These are phyloP conservation scores for Colletotrichum tabaci DNA, from an alignment of 2,329 filamentous ascomycete species.

Conservation along the genomic window DNA sequence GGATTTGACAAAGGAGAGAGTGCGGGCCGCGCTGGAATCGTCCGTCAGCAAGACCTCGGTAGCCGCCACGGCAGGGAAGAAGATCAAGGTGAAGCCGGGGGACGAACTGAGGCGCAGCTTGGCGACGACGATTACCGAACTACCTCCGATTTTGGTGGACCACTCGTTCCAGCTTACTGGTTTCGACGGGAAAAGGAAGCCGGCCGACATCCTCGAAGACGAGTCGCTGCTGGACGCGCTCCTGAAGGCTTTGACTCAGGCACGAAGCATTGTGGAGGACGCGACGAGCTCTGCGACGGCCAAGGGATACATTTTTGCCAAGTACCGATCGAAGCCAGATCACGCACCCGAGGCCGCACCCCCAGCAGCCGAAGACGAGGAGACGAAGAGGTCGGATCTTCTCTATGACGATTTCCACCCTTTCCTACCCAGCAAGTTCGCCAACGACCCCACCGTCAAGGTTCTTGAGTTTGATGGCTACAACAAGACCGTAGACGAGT, in stretches of 20 bases:
- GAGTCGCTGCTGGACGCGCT: slow-evolving; percentile 76
- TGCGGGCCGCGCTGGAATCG: slow-evolving; percentile 78
- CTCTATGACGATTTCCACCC: slow-evolving; percentile 97
- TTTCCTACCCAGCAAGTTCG: slow-evolving; percentile 86
- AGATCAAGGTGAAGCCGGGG: slow-evolving; percentile 79
- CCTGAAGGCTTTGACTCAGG: slow-evolving; percentile 77
- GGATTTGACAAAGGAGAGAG: slow-evolving; percentile 79
- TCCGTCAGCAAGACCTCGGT: slow-evolving; percentile 72
- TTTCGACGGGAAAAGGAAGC: slow-evolving; percentile 78
- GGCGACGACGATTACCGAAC: slow-evolving; percentile 87
- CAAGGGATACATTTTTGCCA: slow-evolving; percentile 92
- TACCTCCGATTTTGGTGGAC: slow-evolving; percentile 89
- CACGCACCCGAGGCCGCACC: slow-evolving; percentile 45
- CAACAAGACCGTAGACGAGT: slow-evolving; percentile 95
- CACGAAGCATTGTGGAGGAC: slow-evolving; percentile 76
- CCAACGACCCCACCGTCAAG: slow-evolving; percentile 73
- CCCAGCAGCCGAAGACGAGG: slow-evolving; percentile 51
- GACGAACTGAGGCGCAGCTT: slow-evolving; percentile 86
- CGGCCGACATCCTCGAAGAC: slow-evolving; percentile 78
- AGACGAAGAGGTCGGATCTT: slow-evolving; percentile 63
- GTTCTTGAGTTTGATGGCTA: slow-evolving; percentile 87
- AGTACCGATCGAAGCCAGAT: slow-evolving; percentile 57
- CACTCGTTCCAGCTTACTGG: slow-evolving; percentile 81
- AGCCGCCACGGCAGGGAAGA: slow-evolving; percentile 69
- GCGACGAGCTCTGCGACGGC: slow-evolving; percentile 77